A percentile compares a stretch with the other conserved stretches of the same genome.
phyloP scores from a whole-genome alignment of 108 stramenopile genomes.

The Skeletonema potamos region DNA sequence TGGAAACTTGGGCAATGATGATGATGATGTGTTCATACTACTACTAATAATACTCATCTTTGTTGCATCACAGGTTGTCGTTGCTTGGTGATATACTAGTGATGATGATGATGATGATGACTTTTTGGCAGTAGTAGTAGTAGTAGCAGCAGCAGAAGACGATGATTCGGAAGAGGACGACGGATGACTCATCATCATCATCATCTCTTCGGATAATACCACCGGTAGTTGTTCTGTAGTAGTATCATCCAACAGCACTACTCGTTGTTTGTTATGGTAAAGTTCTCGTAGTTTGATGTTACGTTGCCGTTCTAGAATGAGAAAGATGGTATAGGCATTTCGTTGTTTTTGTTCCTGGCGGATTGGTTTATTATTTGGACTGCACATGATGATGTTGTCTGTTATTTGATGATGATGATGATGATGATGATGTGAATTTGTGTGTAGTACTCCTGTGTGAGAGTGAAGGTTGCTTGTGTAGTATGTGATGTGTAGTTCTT shows the following conservation, averaged over 20 bases:
- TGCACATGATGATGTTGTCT: neutral
- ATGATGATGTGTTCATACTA: neutral
- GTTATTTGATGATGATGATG: neutral
- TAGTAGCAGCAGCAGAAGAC: neutral
- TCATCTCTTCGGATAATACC: neutral
- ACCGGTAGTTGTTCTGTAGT: neutral
- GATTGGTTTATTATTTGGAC: neutral
- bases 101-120: too few relatives aligned
- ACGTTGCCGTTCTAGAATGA: neutral
- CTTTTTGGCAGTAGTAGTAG: neutral
- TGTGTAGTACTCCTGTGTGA: neutral
- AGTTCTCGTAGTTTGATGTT: neutral
- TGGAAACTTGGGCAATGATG: neutral
- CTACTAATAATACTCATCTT: neutral
- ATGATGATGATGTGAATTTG: neutral
- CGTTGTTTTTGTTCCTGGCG: neutral
- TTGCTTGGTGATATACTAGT: neutral
- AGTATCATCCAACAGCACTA: neutral
- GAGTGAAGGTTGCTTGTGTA: neutral
- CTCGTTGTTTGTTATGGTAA: neutral
- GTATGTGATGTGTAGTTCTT: too few relatives aligned
- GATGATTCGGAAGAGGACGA: neutral
- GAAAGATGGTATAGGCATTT: neutral
- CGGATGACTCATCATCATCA: too few relatives aligned
- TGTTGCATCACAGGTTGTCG: neutral